phyloP scores from a whole-genome alignment of 2,329 filamentous ascomycete species.

The Scytalidium sp. region DNA sequence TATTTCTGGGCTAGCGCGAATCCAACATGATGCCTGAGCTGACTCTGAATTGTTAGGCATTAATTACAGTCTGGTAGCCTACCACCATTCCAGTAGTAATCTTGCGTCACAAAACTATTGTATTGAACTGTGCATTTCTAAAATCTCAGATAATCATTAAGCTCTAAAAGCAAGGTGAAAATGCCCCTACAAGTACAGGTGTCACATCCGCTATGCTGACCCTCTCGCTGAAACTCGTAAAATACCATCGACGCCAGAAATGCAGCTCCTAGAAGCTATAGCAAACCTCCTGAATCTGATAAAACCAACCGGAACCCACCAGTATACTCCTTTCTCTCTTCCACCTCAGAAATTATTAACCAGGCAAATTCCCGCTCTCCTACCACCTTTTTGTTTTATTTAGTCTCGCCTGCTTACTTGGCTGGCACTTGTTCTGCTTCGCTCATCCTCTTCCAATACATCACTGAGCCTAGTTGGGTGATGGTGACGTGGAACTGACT shows the following conservation, averaged over 20 bases:
- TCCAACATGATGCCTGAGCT: no score
- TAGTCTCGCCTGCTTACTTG: slow-evolving; percentile 22
- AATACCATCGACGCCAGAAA: slow-evolving; percentile 8
- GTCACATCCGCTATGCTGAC: slow-evolving; percentile 5
- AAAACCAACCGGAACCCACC: background rate
- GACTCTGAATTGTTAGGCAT: no score
- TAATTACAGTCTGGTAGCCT: no score
- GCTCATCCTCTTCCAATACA: slow-evolving; percentile 82
- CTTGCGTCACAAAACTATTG: no score
- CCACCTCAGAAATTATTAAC: background rate
- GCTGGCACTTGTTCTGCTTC: slow-evolving; percentile 64
- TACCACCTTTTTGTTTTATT: background rate
- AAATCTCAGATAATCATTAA: background rate
- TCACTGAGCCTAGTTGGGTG: slow-evolving; percentile 87
- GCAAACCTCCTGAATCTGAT: slow-evolving; percentile 1
- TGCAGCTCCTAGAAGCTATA: slow-evolving; percentile 1
- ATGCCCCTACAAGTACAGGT: slow-evolving; percentile 13
- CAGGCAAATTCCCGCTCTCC: background rate
- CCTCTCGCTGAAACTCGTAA: slow-evolving; percentile 1
- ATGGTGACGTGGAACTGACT: slow-evolving; percentile 73
- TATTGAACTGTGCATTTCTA: background rate
- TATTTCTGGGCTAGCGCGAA: no score
- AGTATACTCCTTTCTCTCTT: background rate
- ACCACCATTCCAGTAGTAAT: no score
- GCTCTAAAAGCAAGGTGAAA: background rate